Percentiles rank a stretch among this genome's conserved stretches.
Evolutionary conservation across 2,329 filamentous ascomycete species (phyloP).

Genomic region (Penicillium sp.): DNA sequence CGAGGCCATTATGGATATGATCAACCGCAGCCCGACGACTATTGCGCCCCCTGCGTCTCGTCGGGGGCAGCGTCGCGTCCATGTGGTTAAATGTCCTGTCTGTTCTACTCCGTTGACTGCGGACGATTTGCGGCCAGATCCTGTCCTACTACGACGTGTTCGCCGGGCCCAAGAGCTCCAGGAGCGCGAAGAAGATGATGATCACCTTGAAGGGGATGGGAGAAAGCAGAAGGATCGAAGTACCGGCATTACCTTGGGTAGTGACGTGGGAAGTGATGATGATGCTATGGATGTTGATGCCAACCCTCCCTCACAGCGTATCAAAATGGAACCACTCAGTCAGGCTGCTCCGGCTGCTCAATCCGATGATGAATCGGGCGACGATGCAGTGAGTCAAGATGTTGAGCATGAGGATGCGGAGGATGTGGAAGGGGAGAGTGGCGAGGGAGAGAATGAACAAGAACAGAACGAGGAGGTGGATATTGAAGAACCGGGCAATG

Average conservation of each 20-base stretch:
- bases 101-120: conserved; percentile 33
- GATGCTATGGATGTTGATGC: conserved; percentile 19
- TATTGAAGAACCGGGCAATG: background rate
- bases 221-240: conserved; percentile 9
- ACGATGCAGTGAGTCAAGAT: conserved; percentile 8
- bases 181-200: conserved; percentile 26
- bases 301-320: conserved; percentile 1
- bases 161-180: conserved; percentile 26
- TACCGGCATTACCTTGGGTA: conserved; percentile 27
- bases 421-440: conserved; percentile 12
- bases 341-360: background rate
- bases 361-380: background rate
- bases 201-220: conserved; percentile 19
- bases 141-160: conserved; percentile 34
- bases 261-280: conserved; percentile 22
- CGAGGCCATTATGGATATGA: conserved; percentile 39
- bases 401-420: conserved; percentile 1
- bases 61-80: conserved; percentile 16
- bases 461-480: background rate
- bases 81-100: conserved; percentile 35
- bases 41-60: conserved; percentile 19
- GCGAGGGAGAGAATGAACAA: conserved; percentile 9
- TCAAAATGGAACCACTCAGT: conserved; percentile 11
- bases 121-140: conserved; percentile 34
- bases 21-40: conserved; percentile 27